Conservation (phyloP, 768 basidiomycete genomes). For the Cyathus striatus region DNA sequence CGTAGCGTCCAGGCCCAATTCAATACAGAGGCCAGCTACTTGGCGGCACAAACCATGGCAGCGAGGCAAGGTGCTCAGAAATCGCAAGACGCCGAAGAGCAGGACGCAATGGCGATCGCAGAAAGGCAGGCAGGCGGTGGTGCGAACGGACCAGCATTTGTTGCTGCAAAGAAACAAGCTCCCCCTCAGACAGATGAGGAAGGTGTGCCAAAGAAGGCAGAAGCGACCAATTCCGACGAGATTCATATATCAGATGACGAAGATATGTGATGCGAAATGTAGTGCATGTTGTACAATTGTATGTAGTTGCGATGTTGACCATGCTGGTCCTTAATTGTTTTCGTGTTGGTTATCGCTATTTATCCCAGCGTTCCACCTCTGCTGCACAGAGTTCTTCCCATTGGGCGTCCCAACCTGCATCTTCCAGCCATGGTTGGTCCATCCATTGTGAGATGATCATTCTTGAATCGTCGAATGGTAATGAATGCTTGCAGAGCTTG, state of each 20-base stretch:
- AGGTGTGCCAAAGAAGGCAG: slow-evolving; percentile 21
- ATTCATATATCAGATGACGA: slow-evolving; percentile 88
- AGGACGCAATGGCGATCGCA: slow-evolving; percentile 86
- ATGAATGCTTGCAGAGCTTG: slow-evolving; percentile 55
- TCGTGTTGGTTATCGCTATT: slow-evolving; percentile 12
- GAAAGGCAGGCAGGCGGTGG: slow-evolving; percentile 56
- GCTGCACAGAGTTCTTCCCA: slow-evolving; percentile 78
- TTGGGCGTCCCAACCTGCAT: slow-evolving; percentile 60
- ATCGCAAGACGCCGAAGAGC: slow-evolving; percentile 36
- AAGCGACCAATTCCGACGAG: slow-evolving; percentile 65
- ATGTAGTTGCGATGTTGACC: slow-evolving; percentile 7
- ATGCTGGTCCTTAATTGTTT: slow-evolving; percentile 7
- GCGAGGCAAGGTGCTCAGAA: slow-evolving; percentile 54
- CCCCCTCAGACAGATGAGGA: slow-evolving; percentile 31
- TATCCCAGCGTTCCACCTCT: slow-evolving; percentile 74
- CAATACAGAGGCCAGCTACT: slow-evolving; percentile 93
- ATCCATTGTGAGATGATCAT: slow-evolving; percentile 61
- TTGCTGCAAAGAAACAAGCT: slow-evolving; percentile 61
- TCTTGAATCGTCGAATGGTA: slow-evolving; percentile 67
- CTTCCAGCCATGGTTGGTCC: slow-evolving; percentile 62
- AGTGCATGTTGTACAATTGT: slow-evolving; percentile 3
- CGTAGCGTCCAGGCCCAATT: slow-evolving; percentile 98
- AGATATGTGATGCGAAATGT: slow-evolving; percentile 37
- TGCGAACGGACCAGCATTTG: slow-evolving; percentile 65
- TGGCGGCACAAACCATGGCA: slow-evolving; percentile 85